phyloP scores from a whole-genome alignment of 768 basidiomycete genomes.

The Tylopilus balloui region DNA sequence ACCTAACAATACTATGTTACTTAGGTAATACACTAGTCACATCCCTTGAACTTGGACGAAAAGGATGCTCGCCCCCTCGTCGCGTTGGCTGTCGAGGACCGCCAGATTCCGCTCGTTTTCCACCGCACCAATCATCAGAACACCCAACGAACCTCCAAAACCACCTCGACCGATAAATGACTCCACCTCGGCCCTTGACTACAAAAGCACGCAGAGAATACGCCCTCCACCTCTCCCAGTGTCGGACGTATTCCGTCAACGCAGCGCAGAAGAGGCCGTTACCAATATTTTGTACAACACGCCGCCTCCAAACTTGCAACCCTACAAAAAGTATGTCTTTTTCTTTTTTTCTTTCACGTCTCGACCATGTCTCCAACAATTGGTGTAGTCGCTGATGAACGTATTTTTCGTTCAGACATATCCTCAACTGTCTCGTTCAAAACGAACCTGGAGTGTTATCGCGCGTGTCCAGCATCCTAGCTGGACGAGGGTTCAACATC shows the following conservation, averaged over 20 bases:
- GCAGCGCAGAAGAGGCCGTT: slow-evolving; percentile 92
- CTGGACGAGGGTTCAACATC: slow-evolving; percentile 96
- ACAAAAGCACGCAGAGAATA: slow-evolving; percentile 67
- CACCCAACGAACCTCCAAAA: slow-evolving; percentile 46
- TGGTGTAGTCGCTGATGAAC: slow-evolving; percentile 4
- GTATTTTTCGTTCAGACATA: slow-evolving; percentile 55
- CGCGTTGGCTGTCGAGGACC: slow-evolving; percentile 19
- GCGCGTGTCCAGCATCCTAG: slow-evolving; percentile 94
- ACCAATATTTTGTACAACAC: slow-evolving; percentile 98
- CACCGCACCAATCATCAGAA: slow-evolving; percentile 12
- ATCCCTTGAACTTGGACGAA: neutral
- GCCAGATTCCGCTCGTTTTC: slow-evolving; percentile 22
- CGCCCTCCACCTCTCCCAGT: slow-evolving; percentile 82
- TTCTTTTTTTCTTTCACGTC: neutral
- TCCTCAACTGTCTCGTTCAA: slow-evolving; percentile 96
- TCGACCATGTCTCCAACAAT: neutral
- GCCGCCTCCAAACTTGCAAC: slow-evolving; percentile 84
- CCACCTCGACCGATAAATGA: slow-evolving; percentile 83
- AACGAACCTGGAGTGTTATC: slow-evolving; percentile 99
- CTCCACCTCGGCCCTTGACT: slow-evolving; percentile 92
- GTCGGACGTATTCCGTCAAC: slow-evolving; percentile 76
- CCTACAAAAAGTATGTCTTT: slow-evolving; percentile 74
- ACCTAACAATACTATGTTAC: slow-evolving; percentile 13
- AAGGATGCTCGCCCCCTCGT: slow-evolving; percentile 11
- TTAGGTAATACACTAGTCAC: slow-evolving; percentile 13